Percentiles rank a stretch among this genome's conserved stretches.
phyloP scores from a whole-genome alignment of 208 protist genomes.

The Plasmodiophora brassicae region DNA sequence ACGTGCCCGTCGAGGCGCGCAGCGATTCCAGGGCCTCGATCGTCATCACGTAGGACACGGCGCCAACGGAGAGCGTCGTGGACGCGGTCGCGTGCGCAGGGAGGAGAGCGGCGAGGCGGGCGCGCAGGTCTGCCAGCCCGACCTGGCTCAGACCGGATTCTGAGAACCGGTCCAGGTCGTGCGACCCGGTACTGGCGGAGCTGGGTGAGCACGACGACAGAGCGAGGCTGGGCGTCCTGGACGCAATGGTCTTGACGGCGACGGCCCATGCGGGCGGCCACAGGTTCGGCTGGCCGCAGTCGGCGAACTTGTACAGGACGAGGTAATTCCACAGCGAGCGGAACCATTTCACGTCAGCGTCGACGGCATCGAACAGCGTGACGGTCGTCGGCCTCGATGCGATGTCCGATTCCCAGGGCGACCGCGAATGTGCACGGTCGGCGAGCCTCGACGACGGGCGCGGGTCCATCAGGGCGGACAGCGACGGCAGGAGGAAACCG shows the following conservation, averaged over 20 bases:
- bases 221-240: neutral
- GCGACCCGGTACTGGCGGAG: too few species aligned
- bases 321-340: slow-evolving; percentile 21
- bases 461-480: slow-evolving; percentile 3
- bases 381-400: neutral
- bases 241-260: neutral
- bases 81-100: neutral
- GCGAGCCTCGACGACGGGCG: neutral
- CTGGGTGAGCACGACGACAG: too few species aligned
- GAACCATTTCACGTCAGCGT: slow-evolving; percentile 24
- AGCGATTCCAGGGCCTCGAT: neutral
- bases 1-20: neutral
- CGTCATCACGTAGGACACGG: neutral
- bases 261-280: slow-evolving; percentile 1
- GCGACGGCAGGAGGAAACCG: neutral
- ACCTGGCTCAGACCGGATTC: slow-evolving; percentile 10
- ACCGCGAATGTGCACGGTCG: neutral
- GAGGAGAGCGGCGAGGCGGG: neutral
- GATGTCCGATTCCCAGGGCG: neutral
- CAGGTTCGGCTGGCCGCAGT: neutral
- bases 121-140: neutral
- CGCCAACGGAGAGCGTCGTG: neutral
- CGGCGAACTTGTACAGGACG: neutral
- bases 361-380: neutral
- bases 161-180: neutral